Evolutionary conservation across 345 rosid genomes (phyloP).

Genomic region (Dimocarpus longan): DNA sequence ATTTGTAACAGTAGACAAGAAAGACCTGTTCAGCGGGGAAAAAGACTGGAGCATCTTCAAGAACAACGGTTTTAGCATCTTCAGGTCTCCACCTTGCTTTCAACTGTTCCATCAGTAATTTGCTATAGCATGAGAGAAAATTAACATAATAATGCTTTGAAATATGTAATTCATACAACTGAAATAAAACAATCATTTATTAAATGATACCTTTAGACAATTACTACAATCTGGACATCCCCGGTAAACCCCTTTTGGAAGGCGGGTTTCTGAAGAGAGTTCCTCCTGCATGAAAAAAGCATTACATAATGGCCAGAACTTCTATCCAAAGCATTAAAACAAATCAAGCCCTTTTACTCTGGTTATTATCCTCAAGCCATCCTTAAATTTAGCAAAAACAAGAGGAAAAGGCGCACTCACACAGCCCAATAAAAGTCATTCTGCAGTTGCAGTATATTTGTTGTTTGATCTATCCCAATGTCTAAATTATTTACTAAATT

Average conservation of each 20-base stretch:
- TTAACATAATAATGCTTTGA: not conserved
- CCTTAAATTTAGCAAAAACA: not conserved
- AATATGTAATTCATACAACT: not conserved
- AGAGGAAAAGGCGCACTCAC: not conserved
- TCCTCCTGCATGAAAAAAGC: slow-evolving; percentile 26
- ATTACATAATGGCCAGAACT: not conserved
- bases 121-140: slow-evolving; percentile 14
- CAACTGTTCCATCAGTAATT: slow-evolving; percentile 42
- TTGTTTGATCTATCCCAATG: not conserved
- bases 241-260: slow-evolving; percentile 28
- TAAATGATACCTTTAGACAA: slow-evolving; percentile 35
- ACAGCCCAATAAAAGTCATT: not conserved
- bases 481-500: not conserved
- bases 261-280: slow-evolving; percentile 22
- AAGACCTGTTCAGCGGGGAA: slow-evolving; percentile 69
- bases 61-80: slow-evolving; percentile 35
- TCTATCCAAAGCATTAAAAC: not conserved
- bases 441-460: not conserved
- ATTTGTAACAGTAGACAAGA: slow-evolving; percentile 20
- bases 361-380: not conserved
- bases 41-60: slow-evolving; percentile 66
- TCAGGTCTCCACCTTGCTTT: slow-evolving; percentile 34
- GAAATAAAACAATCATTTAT: not conserved
- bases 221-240: slow-evolving; percentile 33
- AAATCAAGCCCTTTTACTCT: not conserved